Percentiles rank a stretch among this genome's conserved stretches.
These are phyloP conservation scores for Tricholoma matsutake DNA, from an alignment of 768 basidiomycete genomes.

Conservation along the genomic window DNA sequence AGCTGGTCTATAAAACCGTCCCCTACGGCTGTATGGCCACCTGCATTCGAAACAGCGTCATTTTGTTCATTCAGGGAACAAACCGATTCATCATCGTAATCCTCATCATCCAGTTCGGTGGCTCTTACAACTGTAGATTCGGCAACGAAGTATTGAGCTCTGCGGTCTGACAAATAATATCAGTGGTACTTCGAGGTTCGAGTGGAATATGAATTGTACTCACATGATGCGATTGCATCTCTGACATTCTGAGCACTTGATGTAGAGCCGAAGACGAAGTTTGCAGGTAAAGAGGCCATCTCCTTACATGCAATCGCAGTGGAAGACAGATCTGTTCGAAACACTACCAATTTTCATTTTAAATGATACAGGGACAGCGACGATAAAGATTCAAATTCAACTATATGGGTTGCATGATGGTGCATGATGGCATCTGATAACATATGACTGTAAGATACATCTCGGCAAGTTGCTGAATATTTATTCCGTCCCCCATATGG, in stretches of 20 bases:
- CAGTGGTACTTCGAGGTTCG: neutral
- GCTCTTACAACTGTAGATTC: conserved; percentile 55
- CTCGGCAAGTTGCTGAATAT: no score
- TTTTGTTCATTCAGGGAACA: conserved; percentile 19
- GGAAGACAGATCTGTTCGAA: no score
- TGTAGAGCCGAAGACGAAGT: conserved; percentile 44
- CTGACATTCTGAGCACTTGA: conserved; percentile 47
- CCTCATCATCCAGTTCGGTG: conserved; percentile 32
- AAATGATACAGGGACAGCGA: no score
- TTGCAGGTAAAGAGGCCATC: conserved; percentile 47
- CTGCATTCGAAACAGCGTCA: conserved; percentile 18
- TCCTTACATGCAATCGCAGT: neutral
- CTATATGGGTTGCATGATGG: no score
- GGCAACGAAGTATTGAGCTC: conserved; percentile 63
- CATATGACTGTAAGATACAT: no score
- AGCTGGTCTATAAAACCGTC: conserved; percentile 17
- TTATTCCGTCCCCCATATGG: neutral
- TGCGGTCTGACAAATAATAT: conserved; percentile 47
- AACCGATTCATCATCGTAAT: conserved; percentile 33
- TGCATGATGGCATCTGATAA: no score
- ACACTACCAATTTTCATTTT: no score
- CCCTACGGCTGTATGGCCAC: conserved; percentile 8
- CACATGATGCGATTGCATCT: conserved; percentile 62
- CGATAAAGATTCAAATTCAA: no score
- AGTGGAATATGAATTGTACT: conserved; percentile 16